Evolutionary conservation across 352 stramenopile species (phyloP).

Genomic region (Globisporangium spiculum): DNA sequence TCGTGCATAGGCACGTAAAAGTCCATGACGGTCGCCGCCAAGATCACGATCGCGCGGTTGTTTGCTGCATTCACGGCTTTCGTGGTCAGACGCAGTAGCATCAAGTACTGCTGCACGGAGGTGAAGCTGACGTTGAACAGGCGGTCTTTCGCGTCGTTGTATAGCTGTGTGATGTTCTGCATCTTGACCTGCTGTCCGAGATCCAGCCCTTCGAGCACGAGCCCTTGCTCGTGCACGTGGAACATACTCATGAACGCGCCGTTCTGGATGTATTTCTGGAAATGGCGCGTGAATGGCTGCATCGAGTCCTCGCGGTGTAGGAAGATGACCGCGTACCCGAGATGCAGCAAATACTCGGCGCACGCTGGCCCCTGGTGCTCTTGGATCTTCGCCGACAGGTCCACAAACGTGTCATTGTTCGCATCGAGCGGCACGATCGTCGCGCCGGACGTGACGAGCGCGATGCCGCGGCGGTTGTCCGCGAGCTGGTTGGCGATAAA

Average conservation of each 20-base stretch:
- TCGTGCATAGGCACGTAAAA: constrained; percentile 63
- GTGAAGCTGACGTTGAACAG: constrained; percentile 76
- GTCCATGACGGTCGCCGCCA: constrained; percentile 78
- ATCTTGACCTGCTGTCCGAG: constrained; percentile 61
- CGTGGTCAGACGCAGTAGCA: constrained; percentile 59
- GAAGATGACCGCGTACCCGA: constrained; percentile 83
- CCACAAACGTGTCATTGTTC: constrained; percentile 68
- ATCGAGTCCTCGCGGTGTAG: constrained; percentile 75
- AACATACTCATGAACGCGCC: constrained; percentile 85
- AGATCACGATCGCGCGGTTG: constrained; percentile 63
- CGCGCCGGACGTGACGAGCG: constrained; percentile 77
- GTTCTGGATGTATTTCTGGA: constrained; percentile 79
- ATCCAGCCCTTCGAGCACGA: constrained; percentile 68
- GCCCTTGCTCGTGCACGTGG: constrained; percentile 46
- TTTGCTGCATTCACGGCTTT: constrained; percentile 55
- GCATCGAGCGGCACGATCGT: constrained; percentile 76
- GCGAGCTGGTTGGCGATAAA: constrained; percentile 61
- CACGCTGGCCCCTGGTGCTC: constrained; percentile 75
- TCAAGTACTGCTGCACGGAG: constrained; percentile 81
- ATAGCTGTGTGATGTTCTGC: constrained; percentile 58
- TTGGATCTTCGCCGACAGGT: constrained; percentile 64
- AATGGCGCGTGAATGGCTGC: constrained; percentile 80
- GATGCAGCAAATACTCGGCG: constrained; percentile 74
- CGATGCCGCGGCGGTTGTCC: constrained; percentile 54
- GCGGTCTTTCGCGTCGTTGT: constrained; percentile 60